Percentiles rank a stretch among this genome's conserved stretches.
Conservation (phyloP, 768 basidiomycete species). For the Lyophyllum shimeji region DNA sequence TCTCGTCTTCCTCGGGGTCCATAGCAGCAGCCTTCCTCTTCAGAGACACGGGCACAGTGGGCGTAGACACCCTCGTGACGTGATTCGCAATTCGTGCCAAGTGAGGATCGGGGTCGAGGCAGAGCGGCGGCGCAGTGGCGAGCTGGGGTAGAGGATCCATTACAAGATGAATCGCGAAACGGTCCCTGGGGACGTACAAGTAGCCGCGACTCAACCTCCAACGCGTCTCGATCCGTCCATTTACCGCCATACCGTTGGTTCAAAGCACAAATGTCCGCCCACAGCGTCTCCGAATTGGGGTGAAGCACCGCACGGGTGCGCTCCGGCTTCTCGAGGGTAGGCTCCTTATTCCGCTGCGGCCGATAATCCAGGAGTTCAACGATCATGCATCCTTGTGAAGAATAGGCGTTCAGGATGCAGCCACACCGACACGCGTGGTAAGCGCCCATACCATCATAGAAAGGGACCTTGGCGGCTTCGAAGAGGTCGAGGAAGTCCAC, state of each 20-base stretch:
- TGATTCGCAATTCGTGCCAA: conserved; percentile 76
- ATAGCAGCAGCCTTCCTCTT: conserved; percentile 73
- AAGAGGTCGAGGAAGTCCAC: conserved; percentile 84
- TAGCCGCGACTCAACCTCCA: conserved; percentile 73
- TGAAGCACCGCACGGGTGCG: conserved; percentile 73
- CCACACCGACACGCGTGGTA: neutral
- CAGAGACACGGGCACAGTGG: conserved; percentile 68
- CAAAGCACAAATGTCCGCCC: conserved; percentile 74
- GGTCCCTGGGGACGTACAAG: conserved; percentile 47
- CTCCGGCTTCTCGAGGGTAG: conserved; percentile 57
- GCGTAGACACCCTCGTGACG: conserved; percentile 68
- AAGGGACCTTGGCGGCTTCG: conserved; percentile 69
- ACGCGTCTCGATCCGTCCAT: conserved; percentile 71
- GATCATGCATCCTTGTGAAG: conserved; percentile 70
- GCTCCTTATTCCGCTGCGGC: conserved; percentile 55
- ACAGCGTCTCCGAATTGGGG: conserved; percentile 75
- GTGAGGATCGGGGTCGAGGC: conserved; percentile 78
- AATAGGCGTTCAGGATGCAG: neutral
- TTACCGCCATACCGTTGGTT: conserved; percentile 55
- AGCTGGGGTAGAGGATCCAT: conserved; percentile 41
- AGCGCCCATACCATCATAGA: conserved; percentile 70
- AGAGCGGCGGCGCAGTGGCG: conserved; percentile 73
- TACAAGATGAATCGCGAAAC: conserved; percentile 5
- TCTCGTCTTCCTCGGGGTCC: conserved; percentile 76
- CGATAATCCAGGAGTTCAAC: conserved; percentile 83